These are phyloP conservation scores for Cadophora gregata DNA, from an alignment of 2,329 filamentous ascomycete genomes.

Conservation along the genomic window DNA sequence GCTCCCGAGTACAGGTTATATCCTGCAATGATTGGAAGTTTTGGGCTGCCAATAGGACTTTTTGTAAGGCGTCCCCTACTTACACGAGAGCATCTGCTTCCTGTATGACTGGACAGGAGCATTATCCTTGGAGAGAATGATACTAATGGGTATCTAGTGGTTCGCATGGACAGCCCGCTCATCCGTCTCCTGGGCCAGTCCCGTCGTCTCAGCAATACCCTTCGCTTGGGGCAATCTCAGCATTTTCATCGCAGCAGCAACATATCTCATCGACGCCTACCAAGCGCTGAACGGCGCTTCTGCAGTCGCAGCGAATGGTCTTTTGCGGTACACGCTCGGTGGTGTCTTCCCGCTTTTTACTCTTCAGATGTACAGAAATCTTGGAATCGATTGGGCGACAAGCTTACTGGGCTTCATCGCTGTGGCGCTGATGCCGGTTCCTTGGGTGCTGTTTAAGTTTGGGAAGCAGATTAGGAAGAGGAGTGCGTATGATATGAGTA, in stretches of 20 bases:
- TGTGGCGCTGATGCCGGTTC: conserved; percentile 56
- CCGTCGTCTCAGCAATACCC: conserved; percentile 57
- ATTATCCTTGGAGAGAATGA: too few relatives aligned
- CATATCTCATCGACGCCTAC: conserved; percentile 63
- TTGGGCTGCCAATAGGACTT: conserved; percentile 56
- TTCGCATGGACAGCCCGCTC: conserved; percentile 61
- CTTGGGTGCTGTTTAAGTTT: conserved; percentile 59
- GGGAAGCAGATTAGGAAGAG: conserved; percentile 45
- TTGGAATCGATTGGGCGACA: conserved; percentile 45
- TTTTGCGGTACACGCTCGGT: conserved; percentile 61
- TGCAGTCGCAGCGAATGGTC: conserved; percentile 63
- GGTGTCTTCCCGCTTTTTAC: conserved; percentile 67
- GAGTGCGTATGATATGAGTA: conserved; percentile 29
- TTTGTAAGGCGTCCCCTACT: conserved; percentile 46
- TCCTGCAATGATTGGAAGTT: conserved; percentile 62
- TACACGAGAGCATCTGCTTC: too few relatives aligned
- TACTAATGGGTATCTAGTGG: conserved; percentile 46
- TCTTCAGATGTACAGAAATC: conserved; percentile 52
- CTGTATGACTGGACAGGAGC: too few relatives aligned
- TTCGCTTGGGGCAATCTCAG: conserved; percentile 67
- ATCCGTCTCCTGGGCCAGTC: conserved; percentile 56
- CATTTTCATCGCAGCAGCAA: conserved; percentile 58
- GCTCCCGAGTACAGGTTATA: conserved; percentile 63
- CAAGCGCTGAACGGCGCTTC: conserved; percentile 60
- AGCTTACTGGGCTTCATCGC: conserved; percentile 47